Percentiles rank a stretch among this genome's conserved stretches.
phyloP scores from a whole-genome alignment of 345 rosid genomes.

The Rhodamnia rubescens region DNA sequence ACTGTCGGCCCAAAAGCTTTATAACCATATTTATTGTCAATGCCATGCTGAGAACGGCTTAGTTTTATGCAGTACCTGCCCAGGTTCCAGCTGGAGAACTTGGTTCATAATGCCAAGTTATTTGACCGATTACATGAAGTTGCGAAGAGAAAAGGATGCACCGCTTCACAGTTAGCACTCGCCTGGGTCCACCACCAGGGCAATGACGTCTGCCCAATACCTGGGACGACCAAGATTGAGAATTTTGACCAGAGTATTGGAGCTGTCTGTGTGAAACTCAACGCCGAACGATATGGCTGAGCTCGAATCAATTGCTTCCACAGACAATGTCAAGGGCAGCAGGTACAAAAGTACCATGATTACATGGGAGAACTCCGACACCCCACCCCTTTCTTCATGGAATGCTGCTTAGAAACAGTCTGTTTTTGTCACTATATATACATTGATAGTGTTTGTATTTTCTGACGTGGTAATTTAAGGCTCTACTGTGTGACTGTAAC shows the following conservation, averaged over 20 bases:
- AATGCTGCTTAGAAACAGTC: not conserved
- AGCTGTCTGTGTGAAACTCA: conserved; percentile 39
- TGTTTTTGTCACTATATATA: not conserved
- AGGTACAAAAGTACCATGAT: conserved; percentile 6
- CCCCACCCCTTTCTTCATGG: conserved; percentile 56
- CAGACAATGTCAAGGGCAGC: conserved; percentile 32
- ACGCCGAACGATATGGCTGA: conserved; percentile 45
- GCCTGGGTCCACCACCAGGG: conserved; percentile 4
- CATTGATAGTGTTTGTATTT: not conserved
- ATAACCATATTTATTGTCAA: not conserved
- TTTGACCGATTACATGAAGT: conserved; percentile 1
- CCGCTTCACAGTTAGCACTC: conserved; percentile 2
- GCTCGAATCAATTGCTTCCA: conserved; percentile 38
- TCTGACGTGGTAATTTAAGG: not conserved
- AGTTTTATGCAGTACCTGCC: not conserved
- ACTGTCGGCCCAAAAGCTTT: not conserved
- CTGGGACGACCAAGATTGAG: not conserved
- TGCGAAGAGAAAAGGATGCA: conserved; percentile 6
- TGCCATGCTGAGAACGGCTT: not conserved
- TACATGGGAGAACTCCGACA: conserved; percentile 33
- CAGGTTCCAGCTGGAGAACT: not conserved
- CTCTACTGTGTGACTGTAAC: not conserved
- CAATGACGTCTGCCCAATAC: not conserved
- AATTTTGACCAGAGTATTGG: conserved; percentile 9
- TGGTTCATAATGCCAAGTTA: conserved; percentile 1